These are phyloP conservation scores for Linum trigynum DNA, from an alignment of 345 rosid species.

Conservation along the genomic window DNA sequence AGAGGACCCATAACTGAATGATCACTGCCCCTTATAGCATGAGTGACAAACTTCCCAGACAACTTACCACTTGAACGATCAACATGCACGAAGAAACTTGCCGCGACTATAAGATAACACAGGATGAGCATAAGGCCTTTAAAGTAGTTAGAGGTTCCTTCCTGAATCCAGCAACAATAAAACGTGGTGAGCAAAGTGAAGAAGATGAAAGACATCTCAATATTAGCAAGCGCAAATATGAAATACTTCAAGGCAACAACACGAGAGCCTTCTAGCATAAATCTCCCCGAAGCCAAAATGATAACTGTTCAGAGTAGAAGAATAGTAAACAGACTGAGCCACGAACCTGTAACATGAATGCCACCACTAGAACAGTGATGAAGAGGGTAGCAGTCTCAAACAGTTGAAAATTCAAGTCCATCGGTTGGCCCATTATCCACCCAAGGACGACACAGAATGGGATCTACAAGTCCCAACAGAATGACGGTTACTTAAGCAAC, in stretches of 20 bases:
- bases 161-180: constrained; percentile 28
- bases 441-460: constrained; percentile 38
- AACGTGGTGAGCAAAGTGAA: neutral
- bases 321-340: neutral
- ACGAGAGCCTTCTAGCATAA: too few relatives aligned
- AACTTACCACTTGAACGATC: constrained; percentile 18
- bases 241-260: too few relatives aligned
- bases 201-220: constrained; percentile 12
- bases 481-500: neutral
- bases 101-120: constrained; percentile 58
- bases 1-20: neutral
- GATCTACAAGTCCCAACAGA: constrained; percentile 22
- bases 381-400: constrained; percentile 41
- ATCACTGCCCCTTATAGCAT: neutral
- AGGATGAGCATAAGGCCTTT: constrained; percentile 67
- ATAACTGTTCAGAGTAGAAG: neutral
- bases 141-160: constrained; percentile 87
- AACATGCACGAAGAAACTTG: constrained; percentile 63
- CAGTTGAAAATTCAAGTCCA: constrained; percentile 42
- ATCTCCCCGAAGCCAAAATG: too few relatives aligned
- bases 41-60: neutral
- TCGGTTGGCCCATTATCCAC: constrained; percentile 33
- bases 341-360: constrained; percentile 41
- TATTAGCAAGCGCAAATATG: too few relatives aligned
- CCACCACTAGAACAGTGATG: constrained; percentile 34